These are phyloP conservation scores for Globisporangium abappressorium DNA, from an alignment of 352 stramenopile species.

Conservation along the genomic window DNA sequence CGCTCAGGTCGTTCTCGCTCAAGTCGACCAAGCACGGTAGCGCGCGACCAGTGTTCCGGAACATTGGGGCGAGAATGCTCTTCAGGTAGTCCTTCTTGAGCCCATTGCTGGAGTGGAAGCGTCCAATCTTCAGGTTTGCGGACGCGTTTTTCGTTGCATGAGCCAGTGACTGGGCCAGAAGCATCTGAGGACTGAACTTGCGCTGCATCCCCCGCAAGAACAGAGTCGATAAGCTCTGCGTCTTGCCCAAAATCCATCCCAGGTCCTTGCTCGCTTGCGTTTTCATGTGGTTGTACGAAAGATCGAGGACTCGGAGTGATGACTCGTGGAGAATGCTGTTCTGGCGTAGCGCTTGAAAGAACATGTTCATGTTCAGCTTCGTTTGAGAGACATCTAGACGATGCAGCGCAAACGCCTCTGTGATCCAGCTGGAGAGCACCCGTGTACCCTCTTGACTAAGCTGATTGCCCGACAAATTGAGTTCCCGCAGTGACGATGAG, in stretches of 20 bases:
- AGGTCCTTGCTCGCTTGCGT: slow-evolving; percentile 46
- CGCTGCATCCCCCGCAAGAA: slow-evolving; percentile 61
- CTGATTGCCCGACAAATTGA: slow-evolving; percentile 66
- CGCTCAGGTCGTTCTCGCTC: slow-evolving; percentile 74
- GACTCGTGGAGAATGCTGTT: slow-evolving; percentile 70
- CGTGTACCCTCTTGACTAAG: slow-evolving; percentile 44
- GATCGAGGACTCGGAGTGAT: slow-evolving; percentile 49
- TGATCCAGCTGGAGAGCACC: slow-evolving; percentile 52
- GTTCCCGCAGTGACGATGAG: slow-evolving; percentile 39
- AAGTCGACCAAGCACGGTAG: slow-evolving; percentile 52
- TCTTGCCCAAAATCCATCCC: slow-evolving; percentile 61
- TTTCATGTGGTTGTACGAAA: slow-evolving; percentile 71
- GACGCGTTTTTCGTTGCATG: slow-evolving; percentile 25
- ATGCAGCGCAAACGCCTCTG: slow-evolving; percentile 46
- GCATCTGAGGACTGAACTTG: slow-evolving; percentile 23
- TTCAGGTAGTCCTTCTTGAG: slow-evolving; percentile 46
- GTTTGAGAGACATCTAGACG: slow-evolving; percentile 62
- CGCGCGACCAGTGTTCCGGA: slow-evolving; percentile 46
- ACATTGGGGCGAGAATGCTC: slow-evolving; percentile 64
- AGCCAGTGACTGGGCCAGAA: slow-evolving; percentile 23
- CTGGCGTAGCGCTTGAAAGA: slow-evolving; percentile 53
- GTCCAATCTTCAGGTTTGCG: slow-evolving; percentile 13
- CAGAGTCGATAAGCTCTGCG: slow-evolving; percentile 54
- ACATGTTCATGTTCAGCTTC: slow-evolving; percentile 46
- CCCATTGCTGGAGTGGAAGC: slow-evolving; percentile 27